phyloP scores from a whole-genome alignment of 1,284 basidiomycete species.

The Cystobasidiaceae sp. region DNA sequence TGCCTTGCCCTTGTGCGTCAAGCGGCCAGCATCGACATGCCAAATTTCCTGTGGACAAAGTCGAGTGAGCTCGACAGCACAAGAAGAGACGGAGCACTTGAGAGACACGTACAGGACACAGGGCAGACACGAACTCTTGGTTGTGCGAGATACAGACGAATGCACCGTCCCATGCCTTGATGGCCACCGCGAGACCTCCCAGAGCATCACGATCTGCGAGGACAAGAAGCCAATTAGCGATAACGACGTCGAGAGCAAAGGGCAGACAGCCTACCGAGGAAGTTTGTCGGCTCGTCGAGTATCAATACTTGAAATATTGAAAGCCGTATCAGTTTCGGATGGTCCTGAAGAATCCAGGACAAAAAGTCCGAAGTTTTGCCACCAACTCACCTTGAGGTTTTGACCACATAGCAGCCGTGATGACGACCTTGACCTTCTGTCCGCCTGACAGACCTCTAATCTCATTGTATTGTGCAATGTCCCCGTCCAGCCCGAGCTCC shows the following conservation, averaged over 20 bases:
- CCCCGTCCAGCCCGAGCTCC: conserved; percentile 89
- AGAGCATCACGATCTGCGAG: too few relatives aligned
- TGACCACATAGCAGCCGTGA: conserved; percentile 91
- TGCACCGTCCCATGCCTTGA: conserved; percentile 92
- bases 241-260: too few relatives aligned
- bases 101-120: conserved; percentile 74
- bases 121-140: conserved; percentile 71
- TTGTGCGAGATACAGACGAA: conserved; percentile 98
- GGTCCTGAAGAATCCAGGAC: too few relatives aligned
- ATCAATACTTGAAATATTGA: conserved; percentile 34
- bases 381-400: conserved; percentile 60
- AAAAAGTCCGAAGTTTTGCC: conserved; percentile 43
- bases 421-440: conserved; percentile 91
- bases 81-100: too few relatives aligned
- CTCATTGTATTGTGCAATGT: conserved; percentile 96
- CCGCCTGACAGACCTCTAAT: conserved; percentile 64
- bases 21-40: conserved; percentile 60
- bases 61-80: too few relatives aligned
- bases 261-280: conserved; percentile 73
- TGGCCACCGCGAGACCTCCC: conserved; percentile 90
- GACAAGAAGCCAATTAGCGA: too few relatives aligned
- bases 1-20: conserved; percentile 82
- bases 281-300: conserved; percentile 76
- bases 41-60: conserved; percentile 61
- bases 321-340: conserved; percentile 30